Conservation (phyloP, 176 grass and related monocot species). For the Calamus simplicifolius region DNA sequence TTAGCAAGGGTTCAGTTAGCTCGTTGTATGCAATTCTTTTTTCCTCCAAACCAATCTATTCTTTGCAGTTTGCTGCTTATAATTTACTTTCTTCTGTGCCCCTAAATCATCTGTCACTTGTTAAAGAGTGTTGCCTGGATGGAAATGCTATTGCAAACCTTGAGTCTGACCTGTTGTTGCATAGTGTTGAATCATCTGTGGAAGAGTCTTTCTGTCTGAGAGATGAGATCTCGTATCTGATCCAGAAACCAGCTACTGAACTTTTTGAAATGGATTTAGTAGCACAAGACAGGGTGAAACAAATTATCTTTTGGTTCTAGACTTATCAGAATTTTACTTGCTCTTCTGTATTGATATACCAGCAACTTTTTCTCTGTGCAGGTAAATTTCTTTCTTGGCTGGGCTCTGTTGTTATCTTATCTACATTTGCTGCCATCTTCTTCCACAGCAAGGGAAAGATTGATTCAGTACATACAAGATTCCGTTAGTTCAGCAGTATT, state of each 20-base stretch:
- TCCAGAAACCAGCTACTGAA: constrained; percentile 52
- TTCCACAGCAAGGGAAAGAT: constrained; percentile 38
- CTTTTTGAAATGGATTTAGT: constrained; percentile 63
- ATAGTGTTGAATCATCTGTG: constrained; percentile 27
- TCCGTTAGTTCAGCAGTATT: constrained; percentile 57
- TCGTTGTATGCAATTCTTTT: constrained; percentile 86
- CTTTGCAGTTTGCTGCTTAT: constrained; percentile 74
- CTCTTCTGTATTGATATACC: neutral
- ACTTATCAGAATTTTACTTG: neutral
- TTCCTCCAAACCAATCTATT: constrained; percentile 52
- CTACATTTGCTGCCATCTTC: constrained; percentile 50
- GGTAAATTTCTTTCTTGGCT: constrained; percentile 75
- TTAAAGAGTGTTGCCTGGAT: constrained; percentile 41
- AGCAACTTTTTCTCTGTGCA: constrained; percentile 26
- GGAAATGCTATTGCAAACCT: constrained; percentile 10
- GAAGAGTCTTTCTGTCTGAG: constrained; percentile 52
- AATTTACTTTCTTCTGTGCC: constrained; percentile 74
- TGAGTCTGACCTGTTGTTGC: constrained; percentile 34
- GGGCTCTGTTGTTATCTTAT: constrained; percentile 62
- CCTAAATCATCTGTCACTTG: constrained; percentile 47
- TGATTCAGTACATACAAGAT: constrained; percentile 84
- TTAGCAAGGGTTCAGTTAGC: constrained; percentile 55
- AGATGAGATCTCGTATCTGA: constrained; percentile 63
- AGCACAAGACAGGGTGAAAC: constrained; percentile 47
- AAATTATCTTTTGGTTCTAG: constrained; percentile 1